These are phyloP conservation scores for Chenopodium album DNA, from an alignment of 148 eudicot species.

Conservation along the genomic window DNA sequence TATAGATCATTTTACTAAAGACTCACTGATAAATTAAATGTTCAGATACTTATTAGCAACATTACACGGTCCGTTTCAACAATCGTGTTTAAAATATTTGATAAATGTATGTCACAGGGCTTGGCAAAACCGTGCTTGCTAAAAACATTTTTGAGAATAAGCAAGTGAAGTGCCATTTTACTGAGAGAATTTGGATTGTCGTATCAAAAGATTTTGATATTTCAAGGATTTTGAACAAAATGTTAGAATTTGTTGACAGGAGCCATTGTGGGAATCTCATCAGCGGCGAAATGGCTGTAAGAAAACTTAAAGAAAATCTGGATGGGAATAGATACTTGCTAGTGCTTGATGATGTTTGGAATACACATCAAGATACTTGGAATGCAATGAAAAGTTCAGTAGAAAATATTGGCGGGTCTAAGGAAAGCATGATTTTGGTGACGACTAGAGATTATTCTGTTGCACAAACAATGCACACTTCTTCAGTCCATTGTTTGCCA, in stretches of 20 bases:
- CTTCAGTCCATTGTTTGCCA: too few species aligned
- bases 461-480: not conserved
- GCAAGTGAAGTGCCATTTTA: not conserved
- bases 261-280: too few species aligned
- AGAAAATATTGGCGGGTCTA: not conserved
- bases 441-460: constrained; percentile 3
- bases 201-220: not conserved
- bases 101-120: too few species aligned
- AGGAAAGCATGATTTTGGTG: not conserved
- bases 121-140: not conserved
- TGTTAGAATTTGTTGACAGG: not conserved
- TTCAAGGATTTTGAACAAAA: not conserved
- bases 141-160: not conserved
- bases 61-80: too few species aligned
- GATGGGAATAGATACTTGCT: constrained; percentile 5
- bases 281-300: not conserved
- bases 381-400: not conserved
- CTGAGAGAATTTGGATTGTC: constrained; percentile 3
- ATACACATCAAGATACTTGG: not conserved
- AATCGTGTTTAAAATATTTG: too few species aligned
- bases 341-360: constrained; percentile 20
- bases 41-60: too few species aligned
- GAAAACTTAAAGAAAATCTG: not conserved
- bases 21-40: too few species aligned
- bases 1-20: too few species aligned